A percentile compares a stretch with the other conserved stretches of the same genome.
phyloP scores from a whole-genome alignment of 108 stramenopile species.

The Fistulifera solaris region DNA sequence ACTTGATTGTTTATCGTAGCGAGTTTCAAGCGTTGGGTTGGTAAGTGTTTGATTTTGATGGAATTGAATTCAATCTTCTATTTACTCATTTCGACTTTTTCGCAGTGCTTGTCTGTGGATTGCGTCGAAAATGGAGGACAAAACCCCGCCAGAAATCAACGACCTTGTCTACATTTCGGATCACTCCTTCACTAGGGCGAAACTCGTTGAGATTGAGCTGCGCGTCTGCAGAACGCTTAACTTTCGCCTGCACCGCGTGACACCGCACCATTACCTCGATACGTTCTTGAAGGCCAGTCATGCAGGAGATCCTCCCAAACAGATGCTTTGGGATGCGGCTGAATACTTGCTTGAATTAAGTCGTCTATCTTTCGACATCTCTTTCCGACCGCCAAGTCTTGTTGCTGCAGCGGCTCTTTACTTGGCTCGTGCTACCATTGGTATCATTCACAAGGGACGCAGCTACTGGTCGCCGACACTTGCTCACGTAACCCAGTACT shows the following conservation, averaged over 20 bases:
- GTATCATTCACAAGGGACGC: conserved; percentile 19
- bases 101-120: conserved; percentile 66
- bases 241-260: conserved; percentile 37
- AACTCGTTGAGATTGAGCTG: conserved; percentile 62
- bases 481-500: conserved; percentile 57
- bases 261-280: conserved; percentile 46
- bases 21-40: conserved; percentile 55
- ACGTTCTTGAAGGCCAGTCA: conserved; percentile 57
- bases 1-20: conserved; percentile 22
- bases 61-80: background rate
- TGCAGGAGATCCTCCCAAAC: conserved; percentile 15
- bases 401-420: conserved; percentile 75
- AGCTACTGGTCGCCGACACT: conserved; percentile 53
- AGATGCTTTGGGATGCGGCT: conserved; percentile 38
- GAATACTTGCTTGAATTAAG: conserved; percentile 66
- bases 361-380: conserved; percentile 39
- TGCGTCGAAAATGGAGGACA: conserved; percentile 72
- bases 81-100: background rate
- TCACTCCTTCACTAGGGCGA: conserved; percentile 37
- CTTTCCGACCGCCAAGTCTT: conserved; percentile 37
- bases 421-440: conserved; percentile 62
- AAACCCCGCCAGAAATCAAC: conserved; percentile 26
- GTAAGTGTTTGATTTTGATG: conserved; percentile 15
- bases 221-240: conserved; percentile 44
- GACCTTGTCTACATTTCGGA: conserved; percentile 74